Percentiles rank a stretch among this genome's conserved stretches.
Evolutionary conservation across 768 basidiomycete species (phyloP).

Genomic region (Cyathus striatus): DNA sequence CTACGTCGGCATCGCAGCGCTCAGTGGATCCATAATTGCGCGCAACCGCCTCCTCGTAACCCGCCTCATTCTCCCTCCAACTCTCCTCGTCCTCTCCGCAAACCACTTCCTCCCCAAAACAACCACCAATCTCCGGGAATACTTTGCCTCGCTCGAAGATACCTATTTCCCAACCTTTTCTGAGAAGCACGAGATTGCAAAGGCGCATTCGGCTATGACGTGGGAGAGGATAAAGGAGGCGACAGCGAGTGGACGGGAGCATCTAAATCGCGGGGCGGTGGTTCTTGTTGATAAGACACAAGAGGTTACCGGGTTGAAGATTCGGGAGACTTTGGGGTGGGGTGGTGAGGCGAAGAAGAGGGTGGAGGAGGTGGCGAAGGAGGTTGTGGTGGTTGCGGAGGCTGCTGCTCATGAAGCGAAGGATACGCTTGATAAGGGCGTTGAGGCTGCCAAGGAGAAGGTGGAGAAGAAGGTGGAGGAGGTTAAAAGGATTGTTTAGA

Average conservation of each 20-base stretch:
- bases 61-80: conserved; percentile 72
- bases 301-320: conserved; percentile 67
- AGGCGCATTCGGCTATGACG: conserved; percentile 55
- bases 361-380: conserved; percentile 15
- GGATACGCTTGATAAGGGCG: conserved; percentile 11
- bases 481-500: conserved; percentile 13
- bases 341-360: conserved; percentile 12
- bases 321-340: conserved; percentile 55
- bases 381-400: conserved; percentile 20
- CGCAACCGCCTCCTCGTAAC: conserved; percentile 69
- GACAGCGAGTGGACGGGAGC: conserved; percentile 38
- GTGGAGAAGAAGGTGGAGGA: conserved; percentile 9
- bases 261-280: conserved; percentile 38
- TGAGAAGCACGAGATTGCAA: conserved; percentile 59
- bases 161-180: conserved; percentile 64
- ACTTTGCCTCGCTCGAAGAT: conserved; percentile 68
- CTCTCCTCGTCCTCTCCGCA: conserved; percentile 63
- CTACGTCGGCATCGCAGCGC: conserved; percentile 84
- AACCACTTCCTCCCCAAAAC: conserved; percentile 88
- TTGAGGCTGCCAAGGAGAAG: conserved; percentile 4
- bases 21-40: conserved; percentile 83
- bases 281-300: conserved; percentile 52
- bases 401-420: conserved; percentile 14
- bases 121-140: conserved; percentile 59
- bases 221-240: conserved; percentile 53